Conservation (phyloP, 768 basidiomycete species). For the Tricholoma bakamatsutake region DNA sequence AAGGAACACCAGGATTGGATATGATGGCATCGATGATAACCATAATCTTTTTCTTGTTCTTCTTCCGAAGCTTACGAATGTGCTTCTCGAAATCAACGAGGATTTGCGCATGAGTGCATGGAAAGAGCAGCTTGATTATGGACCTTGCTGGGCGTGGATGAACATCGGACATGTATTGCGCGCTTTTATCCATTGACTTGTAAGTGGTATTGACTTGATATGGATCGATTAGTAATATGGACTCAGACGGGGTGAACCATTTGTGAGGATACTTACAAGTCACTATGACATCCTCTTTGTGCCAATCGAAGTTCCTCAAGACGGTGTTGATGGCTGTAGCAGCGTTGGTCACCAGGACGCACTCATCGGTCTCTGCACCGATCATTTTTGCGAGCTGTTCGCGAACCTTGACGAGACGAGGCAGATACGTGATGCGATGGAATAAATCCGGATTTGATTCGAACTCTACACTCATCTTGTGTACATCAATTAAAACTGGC, state of each 20-base stretch:
- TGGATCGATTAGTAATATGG: neutral
- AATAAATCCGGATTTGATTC: constrained; percentile 51
- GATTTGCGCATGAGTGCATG: constrained; percentile 42
- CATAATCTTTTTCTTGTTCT: constrained; percentile 39
- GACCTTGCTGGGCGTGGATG: constrained; percentile 47
- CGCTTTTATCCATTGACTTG: constrained; percentile 42
- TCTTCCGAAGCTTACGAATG: constrained; percentile 7
- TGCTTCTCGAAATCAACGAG: constrained; percentile 28
- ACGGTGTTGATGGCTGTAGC: constrained; percentile 57
- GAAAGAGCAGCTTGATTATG: constrained; percentile 48
- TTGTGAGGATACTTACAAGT: constrained; percentile 28
- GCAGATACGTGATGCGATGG: constrained; percentile 26
- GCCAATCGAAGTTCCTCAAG: constrained; percentile 56
- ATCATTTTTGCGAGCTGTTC: constrained; percentile 43
- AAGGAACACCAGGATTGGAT: constrained; percentile 54
- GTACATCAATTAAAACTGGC: constrained; percentile 37
- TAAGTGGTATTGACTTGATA: constrained; percentile 29
- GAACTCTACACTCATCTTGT: constrained; percentile 26
- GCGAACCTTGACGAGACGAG: constrained; percentile 30
- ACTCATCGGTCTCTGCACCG: constrained; percentile 39
- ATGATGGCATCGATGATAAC: constrained; percentile 66
- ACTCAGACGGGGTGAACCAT: no score
- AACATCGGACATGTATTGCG: constrained; percentile 49
- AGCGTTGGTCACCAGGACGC: constrained; percentile 50
- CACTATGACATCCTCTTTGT: constrained; percentile 55